Evolutionary conservation across 2,329 filamentous ascomycete species (phyloP).

Genomic region (Rhynchosporium graminicola): DNA sequence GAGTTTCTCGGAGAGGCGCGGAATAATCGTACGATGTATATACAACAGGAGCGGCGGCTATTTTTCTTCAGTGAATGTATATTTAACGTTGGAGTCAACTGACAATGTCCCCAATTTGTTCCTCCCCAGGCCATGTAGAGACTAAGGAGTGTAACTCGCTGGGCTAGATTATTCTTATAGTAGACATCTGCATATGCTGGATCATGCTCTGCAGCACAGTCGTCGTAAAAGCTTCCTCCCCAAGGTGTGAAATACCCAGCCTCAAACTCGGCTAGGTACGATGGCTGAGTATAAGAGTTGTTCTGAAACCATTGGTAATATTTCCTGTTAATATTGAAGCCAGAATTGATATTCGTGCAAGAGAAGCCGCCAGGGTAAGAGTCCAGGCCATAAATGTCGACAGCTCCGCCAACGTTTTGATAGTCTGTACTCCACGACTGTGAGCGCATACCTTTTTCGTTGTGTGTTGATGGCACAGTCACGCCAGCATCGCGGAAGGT

Average conservation of each 20-base stretch:
- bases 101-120: conserved; percentile 56
- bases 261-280: conserved; percentile 55
- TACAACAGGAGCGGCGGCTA: conserved; percentile 49
- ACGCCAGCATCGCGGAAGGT: conserved; percentile 50
- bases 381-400: conserved; percentile 52
- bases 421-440: conserved; percentile 57
- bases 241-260: conserved; percentile 56
- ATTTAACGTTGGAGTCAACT: conserved; percentile 20
- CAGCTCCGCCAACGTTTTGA: conserved; percentile 54
- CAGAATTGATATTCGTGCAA: conserved; percentile 51
- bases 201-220: conserved; percentile 48
- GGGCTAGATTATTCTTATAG: conserved; percentile 57
- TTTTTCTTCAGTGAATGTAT: conserved; percentile 11
- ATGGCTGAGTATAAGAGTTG: conserved; percentile 55
- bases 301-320: conserved; percentile 61
- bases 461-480: conserved; percentile 51
- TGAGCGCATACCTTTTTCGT: conserved; percentile 52
- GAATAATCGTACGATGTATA: conserved; percentile 50
- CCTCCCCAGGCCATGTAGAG: conserved; percentile 57
- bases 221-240: conserved; percentile 53
- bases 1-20: conserved; percentile 54
- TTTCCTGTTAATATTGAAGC: conserved; percentile 52
- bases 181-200: conserved; percentile 55
- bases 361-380: conserved; percentile 50
- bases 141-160: conserved; percentile 50